Evolutionary conservation across 75 land plant species (phyloP).

Genomic region (Pseudotsuga menziesii): DNA sequence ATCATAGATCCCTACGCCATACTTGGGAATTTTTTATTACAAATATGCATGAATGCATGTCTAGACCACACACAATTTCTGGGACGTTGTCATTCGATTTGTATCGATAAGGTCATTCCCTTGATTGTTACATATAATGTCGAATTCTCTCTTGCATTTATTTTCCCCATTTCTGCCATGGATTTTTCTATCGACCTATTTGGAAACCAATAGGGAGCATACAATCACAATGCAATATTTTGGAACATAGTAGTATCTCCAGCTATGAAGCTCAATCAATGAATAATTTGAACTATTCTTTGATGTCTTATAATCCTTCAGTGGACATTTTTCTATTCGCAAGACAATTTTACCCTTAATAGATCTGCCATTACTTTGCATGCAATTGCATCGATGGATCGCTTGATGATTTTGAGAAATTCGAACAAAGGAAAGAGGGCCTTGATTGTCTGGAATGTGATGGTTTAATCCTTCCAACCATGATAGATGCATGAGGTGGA

Average conservation of each 20-base stretch:
- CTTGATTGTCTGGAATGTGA: slow-evolving; percentile 48
- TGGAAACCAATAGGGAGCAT: slow-evolving; percentile 56
- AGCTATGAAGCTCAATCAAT: slow-evolving; percentile 20
- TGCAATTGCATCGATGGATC: slow-evolving; percentile 57
- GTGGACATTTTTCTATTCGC: slow-evolving; percentile 16
- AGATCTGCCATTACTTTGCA: slow-evolving; percentile 42
- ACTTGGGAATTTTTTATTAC: no score
- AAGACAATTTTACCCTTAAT: slow-evolving; percentile 67
- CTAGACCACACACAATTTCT: no score
- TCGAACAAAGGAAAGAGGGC: slow-evolving; percentile 42
- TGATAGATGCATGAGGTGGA: slow-evolving; percentile 50
- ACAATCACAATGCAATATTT: slow-evolving; percentile 64
- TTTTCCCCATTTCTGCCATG: background rate
- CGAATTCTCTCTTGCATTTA: background rate
- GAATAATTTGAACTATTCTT: slow-evolving; percentile 26
- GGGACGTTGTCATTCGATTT: no score
- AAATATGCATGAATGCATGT: no score
- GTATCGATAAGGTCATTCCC: no score
- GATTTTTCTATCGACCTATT: slow-evolving; percentile 25
- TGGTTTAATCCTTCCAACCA: slow-evolving; percentile 75
- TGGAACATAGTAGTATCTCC: slow-evolving; percentile 32
- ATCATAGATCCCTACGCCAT: no score
- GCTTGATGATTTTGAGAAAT: slow-evolving; percentile 45
- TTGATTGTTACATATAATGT: no score
- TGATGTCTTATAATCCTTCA: background rate